phyloP scores from a whole-genome alignment of 805 yeast genomes.

The Schizosaccharomyces cryophilus region DNA sequence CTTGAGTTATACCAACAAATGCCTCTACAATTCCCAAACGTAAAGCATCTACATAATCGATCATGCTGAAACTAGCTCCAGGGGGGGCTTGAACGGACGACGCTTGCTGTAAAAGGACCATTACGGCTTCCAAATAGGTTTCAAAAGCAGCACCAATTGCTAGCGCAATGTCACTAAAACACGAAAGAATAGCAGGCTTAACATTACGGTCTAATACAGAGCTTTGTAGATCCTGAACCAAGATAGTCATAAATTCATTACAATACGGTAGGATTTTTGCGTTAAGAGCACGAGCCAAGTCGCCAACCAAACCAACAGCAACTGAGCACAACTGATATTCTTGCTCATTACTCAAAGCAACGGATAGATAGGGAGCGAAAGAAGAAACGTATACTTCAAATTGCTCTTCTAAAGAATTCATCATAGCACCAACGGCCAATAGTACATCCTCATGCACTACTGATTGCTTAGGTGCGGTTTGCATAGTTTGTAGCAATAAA shows the following conservation, averaged over 20 bases:
- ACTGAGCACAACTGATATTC: conserved; percentile 68
- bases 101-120: conserved; percentile 32
- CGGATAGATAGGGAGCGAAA: conserved; percentile 58
- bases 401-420: conserved; percentile 47
- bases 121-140: conserved; percentile 55
- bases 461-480: conserved; percentile 38
- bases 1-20: conserved; percentile 84
- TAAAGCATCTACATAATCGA: conserved; percentile 47
- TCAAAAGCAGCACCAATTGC: conserved; percentile 56
- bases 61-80: conserved; percentile 44
- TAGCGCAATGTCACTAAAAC: conserved; percentile 88
- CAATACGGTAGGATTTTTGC: conserved; percentile 46
- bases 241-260: conserved; percentile 56
- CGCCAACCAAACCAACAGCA: conserved; percentile 88
- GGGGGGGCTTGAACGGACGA: conserved; percentile 11
- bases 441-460: conserved; percentile 84
- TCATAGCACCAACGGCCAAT: conserved; percentile 74
- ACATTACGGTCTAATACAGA: conserved; percentile 41
- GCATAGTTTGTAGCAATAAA: conserved; percentile 48
- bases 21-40: conserved; percentile 85
- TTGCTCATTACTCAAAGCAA: conserved; percentile 47
- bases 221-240: conserved; percentile 43
- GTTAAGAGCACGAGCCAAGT: conserved; percentile 73
- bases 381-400: conserved; percentile 58
- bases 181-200: conserved; percentile 68